Evolutionary conservation across 2,329 filamentous ascomycete genomes (phyloP), one percentile per base, ranked within the genome.

Genomic region (Aspergillus alliaceus): DNA sequence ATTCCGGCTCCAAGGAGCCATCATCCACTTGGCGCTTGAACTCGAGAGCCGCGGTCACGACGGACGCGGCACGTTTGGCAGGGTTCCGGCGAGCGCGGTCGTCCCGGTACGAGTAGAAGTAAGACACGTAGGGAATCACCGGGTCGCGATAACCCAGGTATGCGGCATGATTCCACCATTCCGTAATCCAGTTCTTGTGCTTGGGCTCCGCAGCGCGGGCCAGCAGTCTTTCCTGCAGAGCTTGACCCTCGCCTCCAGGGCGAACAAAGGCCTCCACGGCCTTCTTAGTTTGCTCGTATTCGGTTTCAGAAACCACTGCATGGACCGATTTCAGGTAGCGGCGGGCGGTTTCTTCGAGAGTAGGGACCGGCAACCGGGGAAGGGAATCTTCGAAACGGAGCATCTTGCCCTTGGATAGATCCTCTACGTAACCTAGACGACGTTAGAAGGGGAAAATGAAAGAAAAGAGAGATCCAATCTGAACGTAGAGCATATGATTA

Each of bases 101-200:
- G 77, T 99, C 95, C 65, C 91, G 87, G 80, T 98, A 93, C 54
- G 93, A 97, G 82, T 99, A 99, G 81, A 99, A 99, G 84, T 99
- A 99, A 77, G 91, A 96, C 70, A 99, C 95, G 73, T 98, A 99
- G 60, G 95, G 95, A 18, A 98, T 90, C 47, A 99, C 91, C 11
- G 95, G 95, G 75, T 98, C 95, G 64, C 93, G 90, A 81, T 98
- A 98, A 64, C 80, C 84, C 64, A 99, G 86, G 78, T 99, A 99
- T 57, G 95, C 95, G 4, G 87, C 86, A 53, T 96, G 86, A 75
- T 99, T 98, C 95, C 95, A 99, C 95, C 95, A 99, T 67, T 99
- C 93, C 66, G 89, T 87, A 56, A 99, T 83, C 95, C 95, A 99
- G 79, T 98, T 99, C 80, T 90, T 91, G 72, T 84, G 79, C 61